Evolutionary conservation across 108 stramenopile species (phyloP).

Genomic region (Cylindrotheca closterium): DNA sequence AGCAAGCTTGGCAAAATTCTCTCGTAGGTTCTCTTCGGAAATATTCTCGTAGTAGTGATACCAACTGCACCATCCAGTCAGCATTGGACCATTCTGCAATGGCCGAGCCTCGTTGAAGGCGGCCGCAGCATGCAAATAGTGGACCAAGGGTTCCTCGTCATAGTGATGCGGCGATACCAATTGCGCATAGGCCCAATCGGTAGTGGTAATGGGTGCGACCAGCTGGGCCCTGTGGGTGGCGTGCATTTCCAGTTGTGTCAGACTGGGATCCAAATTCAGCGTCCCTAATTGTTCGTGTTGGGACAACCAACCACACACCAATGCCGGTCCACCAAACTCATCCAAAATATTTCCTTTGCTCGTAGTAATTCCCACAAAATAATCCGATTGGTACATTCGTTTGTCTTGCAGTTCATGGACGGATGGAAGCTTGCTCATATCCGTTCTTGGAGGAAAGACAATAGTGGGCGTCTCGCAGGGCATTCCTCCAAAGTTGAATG

Average conservation of each 20-base stretch:
- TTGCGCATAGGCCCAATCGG: conserved; percentile 87
- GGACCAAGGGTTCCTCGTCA: conserved; percentile 88
- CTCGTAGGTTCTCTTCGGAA: conserved; percentile 60
- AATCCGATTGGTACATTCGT: conserved; percentile 73
- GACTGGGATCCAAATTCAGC: conserved; percentile 56
- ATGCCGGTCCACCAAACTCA: conserved; percentile 81
- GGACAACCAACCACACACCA: conserved; percentile 83
- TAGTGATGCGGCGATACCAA: conserved; percentile 67
- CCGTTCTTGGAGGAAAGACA: conserved; percentile 1
- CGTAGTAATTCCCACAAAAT: conserved; percentile 77
- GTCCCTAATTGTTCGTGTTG: conserved; percentile 84
- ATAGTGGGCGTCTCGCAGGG: conserved; percentile 16
- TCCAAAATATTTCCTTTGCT: conserved; percentile 52
- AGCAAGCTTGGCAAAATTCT: conserved; percentile 71
- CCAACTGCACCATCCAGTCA: conserved; percentile 93
- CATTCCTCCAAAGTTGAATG: conserved; percentile 73
- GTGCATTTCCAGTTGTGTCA: conserved; percentile 60
- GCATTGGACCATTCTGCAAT: conserved; percentile 64
- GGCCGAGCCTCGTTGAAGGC: conserved; percentile 75
- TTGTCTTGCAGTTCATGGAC: background rate
- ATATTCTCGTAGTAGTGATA: conserved; percentile 93
- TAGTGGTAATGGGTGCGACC: conserved; percentile 23
- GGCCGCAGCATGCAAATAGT: conserved; percentile 78
- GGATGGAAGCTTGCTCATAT: background rate
- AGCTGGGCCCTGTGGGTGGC: conserved; percentile 62